Percentiles rank a stretch among this genome's conserved stretches.
phyloP scores from a whole-genome alignment of 2,329 filamentous ascomycete species.

The Pseudodiploospora longispora region DNA sequence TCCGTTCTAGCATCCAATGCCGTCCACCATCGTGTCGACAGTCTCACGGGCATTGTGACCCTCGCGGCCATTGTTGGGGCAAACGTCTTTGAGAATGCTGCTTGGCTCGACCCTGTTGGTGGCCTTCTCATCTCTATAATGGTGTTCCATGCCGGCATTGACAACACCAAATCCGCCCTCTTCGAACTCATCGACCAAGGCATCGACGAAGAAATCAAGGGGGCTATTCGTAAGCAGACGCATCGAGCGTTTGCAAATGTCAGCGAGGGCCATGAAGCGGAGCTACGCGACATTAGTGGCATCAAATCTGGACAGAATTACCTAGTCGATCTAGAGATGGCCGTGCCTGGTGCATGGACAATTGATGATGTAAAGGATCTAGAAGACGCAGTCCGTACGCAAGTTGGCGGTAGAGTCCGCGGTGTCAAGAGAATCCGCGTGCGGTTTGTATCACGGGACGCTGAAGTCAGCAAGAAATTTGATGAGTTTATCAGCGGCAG shows the following conservation, averaged over 20 bases:
- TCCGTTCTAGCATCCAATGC: slow-evolving; percentile 94
- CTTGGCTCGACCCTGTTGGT: slow-evolving; percentile 91
- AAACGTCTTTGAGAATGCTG: slow-evolving; percentile 75
- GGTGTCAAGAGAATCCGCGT: slow-evolving; percentile 79
- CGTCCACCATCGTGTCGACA: slow-evolving; percentile 93
- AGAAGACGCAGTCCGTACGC: slow-evolving; percentile 65
- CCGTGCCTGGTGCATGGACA: slow-evolving; percentile 68
- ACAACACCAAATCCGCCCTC: slow-evolving; percentile 74
- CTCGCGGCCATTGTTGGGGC: slow-evolving; percentile 82
- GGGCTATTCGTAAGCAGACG: slow-evolving; percentile 59
- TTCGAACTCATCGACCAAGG: slow-evolving; percentile 86
- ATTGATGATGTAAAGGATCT: slow-evolving; percentile 61
- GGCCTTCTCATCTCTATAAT: slow-evolving; percentile 87
- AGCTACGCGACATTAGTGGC: slow-evolving; percentile 73
- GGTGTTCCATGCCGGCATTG: slow-evolving; percentile 83
- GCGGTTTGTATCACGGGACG: slow-evolving; percentile 68
- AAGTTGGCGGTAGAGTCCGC: slow-evolving; percentile 67
- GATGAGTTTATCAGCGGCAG: slow-evolving; percentile 73
- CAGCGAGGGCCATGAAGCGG: slow-evolving; percentile 48
- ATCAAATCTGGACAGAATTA: slow-evolving; percentile 97
- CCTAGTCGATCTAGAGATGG: slow-evolving; percentile 80
- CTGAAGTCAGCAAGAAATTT: slow-evolving; percentile 47
- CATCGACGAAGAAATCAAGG: slow-evolving; percentile 77
- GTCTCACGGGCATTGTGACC: slow-evolving; percentile 88
- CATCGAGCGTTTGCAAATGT: slow-evolving; percentile 49